These are phyloP conservation scores for Acanthamoeba quina DNA, from an alignment of 208 protist species.

Conservation along the genomic window DNA sequence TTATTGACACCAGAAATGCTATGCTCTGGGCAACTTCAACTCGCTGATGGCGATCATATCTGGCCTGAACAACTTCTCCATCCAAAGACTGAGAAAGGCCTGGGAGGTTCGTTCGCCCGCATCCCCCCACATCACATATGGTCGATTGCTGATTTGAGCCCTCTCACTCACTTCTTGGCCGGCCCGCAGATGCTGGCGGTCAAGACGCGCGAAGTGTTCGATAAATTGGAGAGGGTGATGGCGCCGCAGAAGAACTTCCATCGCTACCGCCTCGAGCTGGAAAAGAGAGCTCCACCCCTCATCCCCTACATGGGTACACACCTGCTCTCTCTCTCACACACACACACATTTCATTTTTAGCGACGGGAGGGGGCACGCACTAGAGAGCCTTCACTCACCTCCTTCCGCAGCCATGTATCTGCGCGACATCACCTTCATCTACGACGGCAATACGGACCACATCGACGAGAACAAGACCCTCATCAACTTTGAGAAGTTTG, in stretches of 20 bases:
- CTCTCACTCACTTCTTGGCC: not conserved
- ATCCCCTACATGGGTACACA: conserved; percentile 39
- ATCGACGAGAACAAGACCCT: conserved; percentile 26
- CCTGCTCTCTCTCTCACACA: not conserved
- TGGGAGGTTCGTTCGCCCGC: conserved; percentile 16
- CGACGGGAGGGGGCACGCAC: not conserved
- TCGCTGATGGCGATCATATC: conserved; percentile 72
- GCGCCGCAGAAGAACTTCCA: conserved; percentile 61
- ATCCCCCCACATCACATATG: too few relatives aligned
- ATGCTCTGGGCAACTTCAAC: conserved; percentile 70
- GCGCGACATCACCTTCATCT: conserved; percentile 67
- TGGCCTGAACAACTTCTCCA: conserved; percentile 73
- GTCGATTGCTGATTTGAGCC: not conserved
- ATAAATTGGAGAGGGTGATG: conserved; percentile 67
- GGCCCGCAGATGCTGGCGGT: not conserved
- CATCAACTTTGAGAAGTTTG: conserved; percentile 73
- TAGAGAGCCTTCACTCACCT: not conserved
- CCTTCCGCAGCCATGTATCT: conserved; percentile 29
- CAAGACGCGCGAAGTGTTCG: conserved; percentile 33
- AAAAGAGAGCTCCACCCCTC: conserved; percentile 20
- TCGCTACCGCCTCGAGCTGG: conserved; percentile 19
- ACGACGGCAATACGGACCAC: conserved; percentile 75
- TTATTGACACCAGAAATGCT: conserved; percentile 31
- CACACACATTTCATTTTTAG: too few relatives aligned
- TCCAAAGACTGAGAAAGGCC: conserved; percentile 72